A percentile compares a stretch with the other conserved stretches of the same genome.
phyloP scores from a whole-genome alignment of 2,329 filamentous ascomycete species.

The Phialophora expanda region DNA sequence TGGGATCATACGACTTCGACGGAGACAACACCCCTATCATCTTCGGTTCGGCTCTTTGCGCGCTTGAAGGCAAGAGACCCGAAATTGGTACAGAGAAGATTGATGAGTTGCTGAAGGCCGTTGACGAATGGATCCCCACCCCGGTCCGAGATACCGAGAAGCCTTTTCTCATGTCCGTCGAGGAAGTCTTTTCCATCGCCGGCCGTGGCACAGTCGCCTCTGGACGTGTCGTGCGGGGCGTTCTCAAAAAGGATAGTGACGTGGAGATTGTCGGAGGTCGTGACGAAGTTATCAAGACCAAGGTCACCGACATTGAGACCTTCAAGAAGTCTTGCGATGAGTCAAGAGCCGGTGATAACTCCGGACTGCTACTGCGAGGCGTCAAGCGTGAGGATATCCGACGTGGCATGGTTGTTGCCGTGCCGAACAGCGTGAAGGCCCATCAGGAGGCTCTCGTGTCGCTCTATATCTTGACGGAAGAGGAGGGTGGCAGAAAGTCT shows the following conservation, averaged over 20 bases:
- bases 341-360: constrained; percentile 96
- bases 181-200: constrained; percentile 87
- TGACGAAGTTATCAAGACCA: constrained; percentile 85
- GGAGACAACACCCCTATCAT: constrained; percentile 97
- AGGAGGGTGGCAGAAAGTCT: constrained; percentile 96
- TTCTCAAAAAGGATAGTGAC: constrained; percentile 90
- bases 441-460: constrained; percentile 92
- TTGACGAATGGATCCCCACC: constrained; percentile 96
- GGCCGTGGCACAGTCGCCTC: constrained; percentile 97
- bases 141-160: constrained; percentile 93
- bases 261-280: constrained; percentile 94
- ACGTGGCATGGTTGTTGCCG: constrained; percentile 91
- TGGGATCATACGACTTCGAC: constrained; percentile 92
- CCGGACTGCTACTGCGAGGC: constrained; percentile 92
- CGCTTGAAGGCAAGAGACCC: constrained; percentile 80
- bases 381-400: constrained; percentile 92
- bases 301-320: constrained; percentile 99
- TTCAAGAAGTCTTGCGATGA: constrained; percentile 99
- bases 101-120: constrained; percentile 85
- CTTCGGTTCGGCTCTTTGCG: constrained; percentile 95
- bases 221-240: constrained; percentile 94
- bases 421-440: constrained; percentile 82
- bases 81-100: constrained; percentile 90
- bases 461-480: constrained; percentile 96
- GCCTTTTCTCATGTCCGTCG: constrained; percentile 98